Evolutionary conservation across 139 green algal genomes (phyloP).

Genomic region (Gonium pectorale): DNA sequence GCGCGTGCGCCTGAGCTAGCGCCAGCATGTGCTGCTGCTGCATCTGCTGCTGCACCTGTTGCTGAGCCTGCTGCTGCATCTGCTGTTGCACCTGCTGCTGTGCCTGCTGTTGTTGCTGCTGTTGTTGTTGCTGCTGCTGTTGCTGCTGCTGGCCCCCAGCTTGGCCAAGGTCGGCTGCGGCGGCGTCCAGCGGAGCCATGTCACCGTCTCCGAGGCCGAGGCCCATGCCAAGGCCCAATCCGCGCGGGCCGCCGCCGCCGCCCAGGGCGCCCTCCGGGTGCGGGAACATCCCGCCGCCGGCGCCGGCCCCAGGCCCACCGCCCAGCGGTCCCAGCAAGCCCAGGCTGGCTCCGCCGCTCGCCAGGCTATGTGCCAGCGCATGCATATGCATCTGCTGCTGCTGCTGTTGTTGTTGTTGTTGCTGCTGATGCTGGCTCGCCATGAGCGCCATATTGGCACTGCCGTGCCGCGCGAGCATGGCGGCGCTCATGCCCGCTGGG

Average conservation of each 20-base stretch:
- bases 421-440: not conserved
- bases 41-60: not conserved
- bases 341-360: not conserved
- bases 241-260: not conserved
- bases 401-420: not conserved
- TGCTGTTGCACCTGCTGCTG: not conserved
- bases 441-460: not conserved
- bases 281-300: not conserved
- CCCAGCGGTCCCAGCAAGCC: not conserved
- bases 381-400: too few species aligned
- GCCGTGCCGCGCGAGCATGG: not conserved
- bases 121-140: conserved; percentile 9
- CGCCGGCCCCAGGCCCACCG: not conserved
- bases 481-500: not conserved
- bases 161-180: too few species aligned
- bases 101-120: not conserved
- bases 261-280: not conserved
- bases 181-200: too few species aligned
- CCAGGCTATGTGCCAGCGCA: not conserved
- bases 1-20: not conserved
- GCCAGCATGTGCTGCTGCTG: not conserved
- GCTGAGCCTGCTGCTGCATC: not conserved
- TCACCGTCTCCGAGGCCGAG: not conserved
- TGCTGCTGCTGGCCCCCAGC: conserved; percentile 23
- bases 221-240: not conserved